phyloP scores from a whole-genome alignment of 495 filamentous ascomycete genomes.

The Tuber microsphaerosporum region DNA sequence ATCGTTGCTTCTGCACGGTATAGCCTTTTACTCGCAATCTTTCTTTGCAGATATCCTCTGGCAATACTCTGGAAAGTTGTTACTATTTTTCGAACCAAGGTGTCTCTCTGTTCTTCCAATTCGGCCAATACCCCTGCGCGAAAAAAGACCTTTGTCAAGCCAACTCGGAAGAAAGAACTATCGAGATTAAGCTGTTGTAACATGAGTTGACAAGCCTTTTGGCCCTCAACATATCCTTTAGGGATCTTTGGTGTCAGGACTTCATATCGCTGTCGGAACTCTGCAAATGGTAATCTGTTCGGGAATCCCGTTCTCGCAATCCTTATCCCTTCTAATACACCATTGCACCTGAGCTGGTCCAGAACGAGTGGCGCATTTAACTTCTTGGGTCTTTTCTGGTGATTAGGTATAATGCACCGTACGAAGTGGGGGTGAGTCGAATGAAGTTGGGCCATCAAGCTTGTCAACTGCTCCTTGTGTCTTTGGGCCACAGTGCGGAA shows the following conservation, averaged over 20 bases:
- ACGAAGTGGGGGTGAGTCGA: conserved; percentile 98
- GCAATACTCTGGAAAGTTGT: conserved; percentile 87
- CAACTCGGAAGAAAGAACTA: conserved; percentile 78
- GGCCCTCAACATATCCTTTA: conserved; percentile 84
- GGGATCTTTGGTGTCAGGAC: conserved; percentile 89
- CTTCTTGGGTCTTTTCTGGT: conserved; percentile 95
- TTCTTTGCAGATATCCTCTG: conserved; percentile 77
- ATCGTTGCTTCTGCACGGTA: conserved; percentile 91
- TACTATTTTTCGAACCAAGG: conserved; percentile 86
- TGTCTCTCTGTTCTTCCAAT: conserved; percentile 87
- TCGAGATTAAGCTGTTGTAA: conserved; percentile 83
- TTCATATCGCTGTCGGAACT: conserved; percentile 94
- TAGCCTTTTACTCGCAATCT: conserved; percentile 80
- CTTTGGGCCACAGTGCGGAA: conserved; percentile 96
- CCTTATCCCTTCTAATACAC: conserved; percentile 94
- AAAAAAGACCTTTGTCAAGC: conserved; percentile 97
- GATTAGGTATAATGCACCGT: conserved; percentile 94
- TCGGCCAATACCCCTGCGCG: conserved; percentile 92
- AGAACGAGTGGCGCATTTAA: conserved; percentile 81
- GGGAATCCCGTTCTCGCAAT: conserved; percentile 98
- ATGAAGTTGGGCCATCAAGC: conserved; percentile 89
- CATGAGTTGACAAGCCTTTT: conserved; percentile 75
- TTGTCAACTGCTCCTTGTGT: conserved; percentile 94
- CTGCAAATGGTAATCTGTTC: conserved; percentile 82
- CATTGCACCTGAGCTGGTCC: conserved; percentile 94